Evolutionary conservation across 139 green algal genomes (phyloP), one percentile per base, ranked within the genome.

Genomic region (Penium margaritaceum): DNA sequence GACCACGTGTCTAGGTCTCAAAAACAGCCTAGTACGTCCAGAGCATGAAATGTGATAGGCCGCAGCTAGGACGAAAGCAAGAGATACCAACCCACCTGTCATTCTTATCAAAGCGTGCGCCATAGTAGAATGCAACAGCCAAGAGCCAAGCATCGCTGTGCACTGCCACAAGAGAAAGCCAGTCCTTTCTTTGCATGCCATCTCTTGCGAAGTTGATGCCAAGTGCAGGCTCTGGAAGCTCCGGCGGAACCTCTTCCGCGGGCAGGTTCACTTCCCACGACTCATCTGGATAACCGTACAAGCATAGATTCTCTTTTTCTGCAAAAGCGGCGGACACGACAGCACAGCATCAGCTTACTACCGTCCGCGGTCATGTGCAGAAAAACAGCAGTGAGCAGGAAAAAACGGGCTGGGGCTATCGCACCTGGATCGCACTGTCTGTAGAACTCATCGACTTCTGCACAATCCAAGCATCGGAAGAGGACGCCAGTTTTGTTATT

Each of bases 191-290:
- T 53, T 92, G 80, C 90, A 96, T 95, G n/a, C 90, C 90, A 75
- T 98, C 90, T 0, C 92, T 73, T 1, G 93, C 93, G 79, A 97
- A 98, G 83, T 98, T 98, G 57, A 98, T 96, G 27, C 94, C 95
- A 19, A 98, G 76, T 62, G 91, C 93, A 0, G 95, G 95, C 83
- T 99, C 95, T 5, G 95, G 95, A 61, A 98, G 83, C 84, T 98
- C 94, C 0, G 95, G 91, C 0, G 95, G 95, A 30, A 99, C 93
- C 71, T 99, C 94, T 73, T 96, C 95, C 5, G 89, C 92, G 17
- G 95, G 95, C 32, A 96, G 74, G 55, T 91, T 89, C 29, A 99
- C 94, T 14, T 80, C 77, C 93, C 94, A 99, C 0, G 35, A 84
- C 0, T 89, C 89, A 62, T 95, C 90, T 0, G 84, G 72, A 21